Conservation (phyloP, 805 yeast species). For the Ogataea paradorogensis region DNA sequence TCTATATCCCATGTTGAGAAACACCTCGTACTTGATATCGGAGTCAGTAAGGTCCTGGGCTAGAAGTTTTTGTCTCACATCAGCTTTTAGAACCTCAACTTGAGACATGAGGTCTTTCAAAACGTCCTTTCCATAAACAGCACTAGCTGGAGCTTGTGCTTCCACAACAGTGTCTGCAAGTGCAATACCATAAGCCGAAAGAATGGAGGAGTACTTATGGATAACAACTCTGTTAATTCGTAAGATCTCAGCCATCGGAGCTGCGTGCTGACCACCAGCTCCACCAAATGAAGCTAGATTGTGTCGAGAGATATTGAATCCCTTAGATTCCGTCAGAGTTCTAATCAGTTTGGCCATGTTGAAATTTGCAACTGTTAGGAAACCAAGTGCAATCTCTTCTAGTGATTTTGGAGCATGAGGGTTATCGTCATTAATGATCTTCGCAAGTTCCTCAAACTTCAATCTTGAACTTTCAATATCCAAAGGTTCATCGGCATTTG, state of each 20-base stretch:
- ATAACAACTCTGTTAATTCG: constrained; percentile 64
- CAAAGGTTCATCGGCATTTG: constrained; percentile 5
- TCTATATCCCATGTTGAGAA: constrained; percentile 66
- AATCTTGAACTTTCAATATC: constrained; percentile 4
- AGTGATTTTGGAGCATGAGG: constrained; percentile 41
- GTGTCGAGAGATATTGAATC: constrained; percentile 60
- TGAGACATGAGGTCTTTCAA: constrained; percentile 8
- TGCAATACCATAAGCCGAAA: constrained; percentile 57
- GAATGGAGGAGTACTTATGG: constrained; percentile 59
- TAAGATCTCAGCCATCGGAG: constrained; percentile 63
- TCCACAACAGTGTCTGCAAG: constrained; percentile 44
- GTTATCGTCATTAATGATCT: constrained; percentile 44
- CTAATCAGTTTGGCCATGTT: constrained; percentile 84
- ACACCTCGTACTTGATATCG: constrained; percentile 14
- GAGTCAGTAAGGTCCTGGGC: constrained; percentile 11
- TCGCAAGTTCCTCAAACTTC: constrained; percentile 41
- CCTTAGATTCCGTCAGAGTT: constrained; percentile 75
- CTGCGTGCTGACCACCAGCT: constrained; percentile 86
- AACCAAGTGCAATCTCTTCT: constrained; percentile 73
- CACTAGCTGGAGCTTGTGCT: constrained; percentile 28
- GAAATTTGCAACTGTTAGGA: constrained; percentile 75
- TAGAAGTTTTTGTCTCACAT: constrained; percentile 26
- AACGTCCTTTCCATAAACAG: constrained; percentile 14
- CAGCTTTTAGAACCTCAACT: constrained; percentile 18
- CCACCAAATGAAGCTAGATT: constrained; percentile 80